A percentile compares a stretch with the other conserved stretches of the same genome.
Conservation (phyloP, 257 asterid species). For the Mentha longifolia region DNA sequence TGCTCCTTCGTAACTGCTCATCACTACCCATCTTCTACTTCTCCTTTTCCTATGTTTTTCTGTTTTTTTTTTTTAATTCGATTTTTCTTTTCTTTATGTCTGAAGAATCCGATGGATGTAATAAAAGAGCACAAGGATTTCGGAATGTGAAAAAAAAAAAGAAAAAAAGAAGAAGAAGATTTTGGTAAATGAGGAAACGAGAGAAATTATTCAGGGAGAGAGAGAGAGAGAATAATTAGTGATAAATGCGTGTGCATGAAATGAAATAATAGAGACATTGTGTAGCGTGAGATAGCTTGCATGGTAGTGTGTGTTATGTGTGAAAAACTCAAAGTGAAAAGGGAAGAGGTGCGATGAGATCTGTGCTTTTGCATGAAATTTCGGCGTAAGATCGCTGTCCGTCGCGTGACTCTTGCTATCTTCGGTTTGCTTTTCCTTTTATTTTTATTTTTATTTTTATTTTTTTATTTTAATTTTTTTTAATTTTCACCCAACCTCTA, state of each 20-base stretch:
- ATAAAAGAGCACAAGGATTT: background rate
- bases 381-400: constrained; percentile 55
- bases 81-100: background rate
- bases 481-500: background rate
- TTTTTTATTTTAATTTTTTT: background rate
- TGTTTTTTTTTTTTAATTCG: background rate
- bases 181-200: constrained; percentile 24
- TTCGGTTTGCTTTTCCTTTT: constrained; percentile 22
- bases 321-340: constrained; percentile 52
- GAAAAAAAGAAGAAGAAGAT: no score
- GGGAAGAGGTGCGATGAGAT: constrained; percentile 32
- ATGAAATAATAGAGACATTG: constrained; percentile 10
- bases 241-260: constrained; percentile 43
- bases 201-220: constrained; percentile 25
- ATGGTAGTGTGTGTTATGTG: constrained; percentile 52
- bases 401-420: constrained; percentile 46
- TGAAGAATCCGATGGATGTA: background rate
- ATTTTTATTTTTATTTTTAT: background rate
- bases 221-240: constrained; percentile 14
- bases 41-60: background rate
- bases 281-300: constrained; percentile 31
- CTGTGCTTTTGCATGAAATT: constrained; percentile 71
- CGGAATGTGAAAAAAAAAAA: constrained; percentile 21
- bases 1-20: constrained; percentile 34
- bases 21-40: constrained; percentile 42